These are phyloP conservation scores for Parascedosporium putredinis DNA, from an alignment of 2,329 filamentous ascomycete genomes.

Conservation along the genomic window DNA sequence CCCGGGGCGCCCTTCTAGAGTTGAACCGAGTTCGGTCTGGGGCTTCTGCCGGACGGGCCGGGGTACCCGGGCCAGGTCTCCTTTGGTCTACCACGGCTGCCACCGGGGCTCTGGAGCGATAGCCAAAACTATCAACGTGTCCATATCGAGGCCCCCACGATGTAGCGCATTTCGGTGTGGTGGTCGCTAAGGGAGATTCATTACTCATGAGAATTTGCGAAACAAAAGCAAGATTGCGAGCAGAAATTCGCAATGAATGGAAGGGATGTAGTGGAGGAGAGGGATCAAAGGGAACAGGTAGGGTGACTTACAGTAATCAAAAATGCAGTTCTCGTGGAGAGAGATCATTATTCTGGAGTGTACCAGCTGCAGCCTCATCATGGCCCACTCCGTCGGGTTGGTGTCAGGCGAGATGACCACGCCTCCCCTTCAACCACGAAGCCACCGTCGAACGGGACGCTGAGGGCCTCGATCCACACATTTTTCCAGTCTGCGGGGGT, in stretches of 20 bases:
- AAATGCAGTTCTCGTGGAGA: not conserved
- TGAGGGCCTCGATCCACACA: not conserved
- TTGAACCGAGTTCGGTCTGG: too few relatives aligned
- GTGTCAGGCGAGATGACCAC: not conserved
- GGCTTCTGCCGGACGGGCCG: not conserved
- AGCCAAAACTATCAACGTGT: not conserved
- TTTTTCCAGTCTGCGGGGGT: not conserved
- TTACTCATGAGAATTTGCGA: not conserved
- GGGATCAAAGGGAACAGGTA: not conserved
- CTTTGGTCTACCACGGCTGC: not conserved
- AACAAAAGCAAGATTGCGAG: too few relatives aligned
- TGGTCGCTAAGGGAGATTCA: not conserved
- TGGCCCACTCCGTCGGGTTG: not conserved
- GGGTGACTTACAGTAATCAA: not conserved
- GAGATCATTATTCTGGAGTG: not conserved
- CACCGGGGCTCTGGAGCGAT: not conserved
- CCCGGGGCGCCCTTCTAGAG: too few relatives aligned
- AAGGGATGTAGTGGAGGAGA: too few relatives aligned
- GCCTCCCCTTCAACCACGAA: not conserved
- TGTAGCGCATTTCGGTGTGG: not conserved
- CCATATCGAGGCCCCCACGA: conserved; percentile 1
- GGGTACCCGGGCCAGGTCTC: too few relatives aligned
- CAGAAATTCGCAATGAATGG: too few relatives aligned
- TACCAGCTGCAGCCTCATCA: not conserved
- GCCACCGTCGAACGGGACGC: not conserved